Percentiles rank a stretch among this genome's conserved stretches.
Evolutionary conservation across 352 stramenopile species (phyloP).

Genomic region (Paralagenidium karlingii): DNA sequence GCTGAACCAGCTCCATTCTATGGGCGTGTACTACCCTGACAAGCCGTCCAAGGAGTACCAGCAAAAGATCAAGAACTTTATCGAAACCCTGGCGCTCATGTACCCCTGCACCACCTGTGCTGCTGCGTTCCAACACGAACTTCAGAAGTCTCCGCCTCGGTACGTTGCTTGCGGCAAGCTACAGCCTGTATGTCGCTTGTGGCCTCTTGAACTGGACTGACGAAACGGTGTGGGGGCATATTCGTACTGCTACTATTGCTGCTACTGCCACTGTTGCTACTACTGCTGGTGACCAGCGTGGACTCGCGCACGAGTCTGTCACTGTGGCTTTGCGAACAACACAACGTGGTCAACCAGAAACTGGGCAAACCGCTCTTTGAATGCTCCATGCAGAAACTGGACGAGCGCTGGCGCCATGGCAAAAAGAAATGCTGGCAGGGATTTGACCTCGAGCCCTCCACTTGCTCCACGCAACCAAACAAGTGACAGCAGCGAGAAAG

Average conservation of each 20-base stretch:
- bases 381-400: conserved; percentile 88
- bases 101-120: conserved; percentile 90
- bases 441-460: no score
- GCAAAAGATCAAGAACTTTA: conserved; percentile 80
- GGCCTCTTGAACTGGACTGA: no score
- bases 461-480: no score
- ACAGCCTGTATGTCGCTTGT: no score
- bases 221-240: no score
- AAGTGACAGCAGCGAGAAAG: no score
- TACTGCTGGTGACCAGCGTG: conserved; percentile 55
- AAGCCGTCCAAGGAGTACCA: conserved; percentile 86
- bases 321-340: conserved; percentile 94
- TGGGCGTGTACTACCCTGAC: conserved; percentile 95
- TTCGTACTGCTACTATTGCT: conserved; percentile 3
- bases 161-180: no score
- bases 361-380: conserved; percentile 90
- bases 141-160: conserved; percentile 85
- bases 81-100: conserved; percentile 89
- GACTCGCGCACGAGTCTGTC: conserved; percentile 89
- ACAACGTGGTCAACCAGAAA: conserved; percentile 97
- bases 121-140: conserved; percentile 89
- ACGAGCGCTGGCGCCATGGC: conserved; percentile 92
- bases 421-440: conserved; percentile 76
- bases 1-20: conserved; percentile 82
- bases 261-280: background rate